These are phyloP conservation scores for Stachybotrys elegans DNA, from an alignment of 2,329 filamentous ascomycete species.

Conservation along the genomic window DNA sequence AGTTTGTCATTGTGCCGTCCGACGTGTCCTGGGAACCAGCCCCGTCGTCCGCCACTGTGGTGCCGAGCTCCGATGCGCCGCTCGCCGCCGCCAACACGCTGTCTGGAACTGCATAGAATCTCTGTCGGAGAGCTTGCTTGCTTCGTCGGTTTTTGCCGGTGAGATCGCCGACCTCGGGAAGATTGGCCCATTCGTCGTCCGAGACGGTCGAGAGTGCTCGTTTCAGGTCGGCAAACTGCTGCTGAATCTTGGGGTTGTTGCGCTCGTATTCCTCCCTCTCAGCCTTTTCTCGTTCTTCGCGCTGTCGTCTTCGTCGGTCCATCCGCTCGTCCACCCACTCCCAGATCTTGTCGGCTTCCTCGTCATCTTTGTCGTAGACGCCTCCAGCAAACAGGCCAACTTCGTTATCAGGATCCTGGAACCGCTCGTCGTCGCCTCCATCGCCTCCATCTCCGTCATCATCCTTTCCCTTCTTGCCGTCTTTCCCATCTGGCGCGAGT, in stretches of 20 bases:
- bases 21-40: conserved; percentile 42
- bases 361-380: conserved; percentile 94
- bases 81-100: conserved; percentile 86
- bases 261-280: conserved; percentile 94
- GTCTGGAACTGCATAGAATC: conserved; percentile 95
- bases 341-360: conserved; percentile 95
- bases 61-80: conserved; percentile 75
- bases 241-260: conserved; percentile 96
- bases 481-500: conserved; percentile 61
- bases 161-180: conserved; percentile 94
- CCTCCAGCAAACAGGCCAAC: conserved; percentile 92
- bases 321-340: conserved; percentile 95
- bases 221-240: conserved; percentile 96
- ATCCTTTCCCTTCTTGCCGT: conserved; percentile 62
- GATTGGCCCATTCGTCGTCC: conserved; percentile 92
- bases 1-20: conserved; percentile 95
- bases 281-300: conserved; percentile 88
- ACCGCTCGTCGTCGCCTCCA: conserved; percentile 76
- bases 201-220: conserved; percentile 80
- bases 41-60: conserved; percentile 81
- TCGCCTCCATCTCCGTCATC: conserved; percentile 69
- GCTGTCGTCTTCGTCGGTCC: conserved; percentile 83
- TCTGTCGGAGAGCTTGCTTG: conserved; percentile 74
- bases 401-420: conserved; percentile 96
- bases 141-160: conserved; percentile 88